Evolutionary conservation across 495 filamentous ascomycete genomes (phyloP), one percentile per base, ranked within the genome.

Genomic region (Penicillium ucsense): DNA sequence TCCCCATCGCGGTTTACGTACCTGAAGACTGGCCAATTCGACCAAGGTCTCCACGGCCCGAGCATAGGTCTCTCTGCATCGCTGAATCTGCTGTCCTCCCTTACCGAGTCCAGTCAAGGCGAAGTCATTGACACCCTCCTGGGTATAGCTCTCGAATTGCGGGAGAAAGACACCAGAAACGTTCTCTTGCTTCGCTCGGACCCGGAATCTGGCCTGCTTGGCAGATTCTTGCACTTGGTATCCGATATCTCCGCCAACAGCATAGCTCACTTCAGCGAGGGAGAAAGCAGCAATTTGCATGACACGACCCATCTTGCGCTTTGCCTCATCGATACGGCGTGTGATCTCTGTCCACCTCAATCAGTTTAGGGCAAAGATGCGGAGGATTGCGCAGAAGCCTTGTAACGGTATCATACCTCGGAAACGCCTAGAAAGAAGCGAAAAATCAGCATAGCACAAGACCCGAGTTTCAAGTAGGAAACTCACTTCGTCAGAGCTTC

Each of bases 231-330:
- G 90, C 48, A 99, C 86, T 69, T 97, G 92, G 70, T 95, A 99
- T 27, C 83, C 84, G 53, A 99, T 94, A 57, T 94, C 88, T 61
- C 90, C 88, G 48, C 94, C 94, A 9, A 95, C 90, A 32, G 94
- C 94, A 58, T 97, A 99, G 45, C 88, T 95, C 32, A 97, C 94
- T 76, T 96, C 94, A 45, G 92, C 94, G 35, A 99, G 78, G 3
- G 92, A 96, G 66, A 99, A 95, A 30, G 94, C 89, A 8, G 92
- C 92, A 65, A 99, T 92, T 61, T 96, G 90, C 92, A 99, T 97
- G 9, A 99, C 94, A 8, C 92, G 83, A 38, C 92, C 92, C 92
- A 99, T 99, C 75, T 99, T 99, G 52, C 88, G 88, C 70, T 99
- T 99, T 30, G 92, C 92, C 66, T 97, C 91, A 72, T 97, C 92